Percentiles rank a stretch among this genome's conserved stretches.
phyloP scores from a whole-genome alignment of 192 early-diverging fungal genomes.

The Mortierella hygrophila region DNA sequence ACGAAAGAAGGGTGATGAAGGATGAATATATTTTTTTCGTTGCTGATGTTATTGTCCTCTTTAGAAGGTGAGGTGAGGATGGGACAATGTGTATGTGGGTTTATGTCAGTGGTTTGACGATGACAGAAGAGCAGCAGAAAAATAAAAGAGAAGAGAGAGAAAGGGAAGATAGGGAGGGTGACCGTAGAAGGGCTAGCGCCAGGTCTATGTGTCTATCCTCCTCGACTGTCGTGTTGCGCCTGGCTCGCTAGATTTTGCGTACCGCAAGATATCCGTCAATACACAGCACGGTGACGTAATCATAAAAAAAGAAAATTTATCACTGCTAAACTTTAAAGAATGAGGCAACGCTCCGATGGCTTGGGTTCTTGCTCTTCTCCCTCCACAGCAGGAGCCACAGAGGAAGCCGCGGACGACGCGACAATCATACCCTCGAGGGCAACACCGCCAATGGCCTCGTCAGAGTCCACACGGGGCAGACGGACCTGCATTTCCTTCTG shows the following conservation, averaged over 20 bases:
- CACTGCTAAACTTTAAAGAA: background rate
- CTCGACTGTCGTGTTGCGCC: background rate
- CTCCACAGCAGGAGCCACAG: background rate
- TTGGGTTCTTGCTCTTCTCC: background rate
- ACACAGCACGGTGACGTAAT: background rate
- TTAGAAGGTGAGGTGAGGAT: background rate
- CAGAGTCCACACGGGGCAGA: slow-evolving; percentile 40
- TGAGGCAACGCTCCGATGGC: slow-evolving; percentile 5
- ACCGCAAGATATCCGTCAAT: background rate
- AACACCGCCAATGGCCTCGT: slow-evolving; percentile 42
- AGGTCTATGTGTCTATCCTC: background rate
- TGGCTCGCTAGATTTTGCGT: background rate
- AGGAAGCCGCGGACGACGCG: background rate
- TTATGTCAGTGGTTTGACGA: background rate
- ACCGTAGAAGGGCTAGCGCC: background rate
- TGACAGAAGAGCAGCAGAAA: background rate
- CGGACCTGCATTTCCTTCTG: background rate
- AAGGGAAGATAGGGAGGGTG: background rate
- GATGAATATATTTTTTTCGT: background rate
- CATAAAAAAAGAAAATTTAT: too few species aligned
- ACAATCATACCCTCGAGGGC: slow-evolving; percentile 48
- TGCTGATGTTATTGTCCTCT: background rate
- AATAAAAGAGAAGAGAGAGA: background rate
- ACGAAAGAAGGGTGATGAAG: background rate
- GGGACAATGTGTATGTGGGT: background rate